Conservation (phyloP, 192 early-diverging fungal genomes). For the Ambispora gerdemannii region DNA sequence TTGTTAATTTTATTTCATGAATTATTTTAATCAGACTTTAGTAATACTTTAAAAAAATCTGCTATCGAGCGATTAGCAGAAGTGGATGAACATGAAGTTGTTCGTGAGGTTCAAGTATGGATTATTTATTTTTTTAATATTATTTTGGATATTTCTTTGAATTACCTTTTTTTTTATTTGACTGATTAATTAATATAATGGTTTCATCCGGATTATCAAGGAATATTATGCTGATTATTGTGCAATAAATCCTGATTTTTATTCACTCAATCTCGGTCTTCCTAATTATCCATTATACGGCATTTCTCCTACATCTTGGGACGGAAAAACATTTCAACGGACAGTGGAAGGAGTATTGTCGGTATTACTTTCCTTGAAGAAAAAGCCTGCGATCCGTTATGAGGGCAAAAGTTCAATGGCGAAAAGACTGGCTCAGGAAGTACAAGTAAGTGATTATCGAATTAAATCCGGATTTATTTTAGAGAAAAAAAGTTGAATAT, state of each 20-base stretch:
- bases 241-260: slow-evolving; percentile 79
- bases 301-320: slow-evolving; percentile 73
- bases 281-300: slow-evolving; percentile 66
- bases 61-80: slow-evolving; percentile 91
- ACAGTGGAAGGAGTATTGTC: slow-evolving; percentile 76
- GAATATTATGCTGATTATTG: slow-evolving; percentile 95
- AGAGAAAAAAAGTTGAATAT: neutral
- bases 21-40: slow-evolving; percentile 73
- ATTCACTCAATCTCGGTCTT: slow-evolving; percentile 68
- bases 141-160: neutral
- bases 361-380: slow-evolving; percentile 80
- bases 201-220: too few species aligned
- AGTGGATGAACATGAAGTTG: slow-evolving; percentile 90
- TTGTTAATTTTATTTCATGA: slow-evolving; percentile 5
- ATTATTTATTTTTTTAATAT: neutral
- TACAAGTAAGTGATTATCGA: slow-evolving; percentile 52
- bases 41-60: slow-evolving; percentile 89
- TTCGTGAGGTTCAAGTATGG: slow-evolving; percentile 89
- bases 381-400: slow-evolving; percentile 89
- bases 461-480: neutral
- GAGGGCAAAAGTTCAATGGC: slow-evolving; percentile 80
- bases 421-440: slow-evolving; percentile 74
- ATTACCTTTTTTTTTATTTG: slow-evolving; percentile 6
- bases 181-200: neutral
- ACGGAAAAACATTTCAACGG: slow-evolving; percentile 69